Evolutionary conservation across 164 flowering plant species (phyloP).

Genomic region (Magnolia officinalis): DNA sequence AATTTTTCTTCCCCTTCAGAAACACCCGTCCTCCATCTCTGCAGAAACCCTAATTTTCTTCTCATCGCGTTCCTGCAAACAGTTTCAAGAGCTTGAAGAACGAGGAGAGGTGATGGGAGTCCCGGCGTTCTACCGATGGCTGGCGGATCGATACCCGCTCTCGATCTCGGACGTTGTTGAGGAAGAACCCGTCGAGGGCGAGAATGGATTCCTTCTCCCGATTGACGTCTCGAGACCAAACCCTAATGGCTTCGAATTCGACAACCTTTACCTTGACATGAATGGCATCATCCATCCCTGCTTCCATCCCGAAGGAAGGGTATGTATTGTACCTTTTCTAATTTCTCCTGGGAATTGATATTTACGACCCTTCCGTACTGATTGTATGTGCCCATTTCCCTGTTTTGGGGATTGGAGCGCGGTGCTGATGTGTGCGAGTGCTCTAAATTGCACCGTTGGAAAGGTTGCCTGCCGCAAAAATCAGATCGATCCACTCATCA

Average conservation of each 20-base stretch:
- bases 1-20: too few relatives aligned
- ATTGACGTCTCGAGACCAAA: conserved; percentile 62
- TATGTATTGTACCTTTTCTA: conserved; percentile 10
- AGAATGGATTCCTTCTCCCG: conserved; percentile 31
- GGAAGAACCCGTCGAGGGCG: conserved; percentile 50
- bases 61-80: background rate
- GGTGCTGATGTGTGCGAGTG: background rate
- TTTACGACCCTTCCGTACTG: too few relatives aligned
- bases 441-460: background rate
- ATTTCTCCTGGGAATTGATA: too few relatives aligned
- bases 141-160: conserved; percentile 76
- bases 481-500: too few relatives aligned
- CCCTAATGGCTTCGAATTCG: conserved; percentile 82
- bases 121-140: conserved; percentile 93
- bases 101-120: conserved; percentile 58
- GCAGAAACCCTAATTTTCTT: background rate
- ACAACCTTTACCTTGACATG: conserved; percentile 86
- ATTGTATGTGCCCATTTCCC: background rate
- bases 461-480: too few relatives aligned
- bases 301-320: conserved; percentile 93
- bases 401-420: background rate
- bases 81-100: background rate
- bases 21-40: too few relatives aligned
- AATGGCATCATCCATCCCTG: conserved; percentile 95
- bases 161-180: conserved; percentile 70